phyloP scores from a whole-genome alignment of 2,329 filamentous ascomycete species.

The Bisporella sp. region DNA sequence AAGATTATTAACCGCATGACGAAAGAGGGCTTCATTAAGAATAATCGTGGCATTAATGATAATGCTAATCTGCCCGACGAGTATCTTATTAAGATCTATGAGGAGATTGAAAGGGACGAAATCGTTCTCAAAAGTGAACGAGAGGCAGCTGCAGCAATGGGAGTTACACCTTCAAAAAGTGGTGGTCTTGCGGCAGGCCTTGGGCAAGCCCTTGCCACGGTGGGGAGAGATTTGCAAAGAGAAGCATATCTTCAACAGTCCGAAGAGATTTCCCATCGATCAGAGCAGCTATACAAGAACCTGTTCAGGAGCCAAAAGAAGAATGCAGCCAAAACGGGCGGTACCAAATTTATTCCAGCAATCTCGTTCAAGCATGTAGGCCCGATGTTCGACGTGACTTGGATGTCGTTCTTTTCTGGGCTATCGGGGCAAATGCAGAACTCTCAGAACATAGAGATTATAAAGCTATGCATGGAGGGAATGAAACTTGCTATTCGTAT shows the following conservation, averaged over 20 bases:
- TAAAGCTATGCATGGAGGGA: conserved; percentile 88
- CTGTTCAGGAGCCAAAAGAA: conserved; percentile 83
- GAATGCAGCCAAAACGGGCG: conserved; percentile 61
- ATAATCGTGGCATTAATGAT: conserved; percentile 97
- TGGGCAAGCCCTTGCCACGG: conserved; percentile 83
- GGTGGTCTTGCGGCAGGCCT: conserved; percentile 73
- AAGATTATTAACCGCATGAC: conserved; percentile 86
- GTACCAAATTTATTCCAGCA: conserved; percentile 77
- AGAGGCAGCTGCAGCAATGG: conserved; percentile 77
- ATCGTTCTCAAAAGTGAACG: conserved; percentile 93
- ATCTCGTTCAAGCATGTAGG: conserved; percentile 93
- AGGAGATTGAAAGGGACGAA: conserved; percentile 86
- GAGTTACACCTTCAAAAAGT: conserved; percentile 49
- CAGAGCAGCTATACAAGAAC: conserved; percentile 84
- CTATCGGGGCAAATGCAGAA: conserved; percentile 91
- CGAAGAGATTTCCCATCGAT: conserved; percentile 74
- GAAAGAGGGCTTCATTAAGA: conserved; percentile 97
- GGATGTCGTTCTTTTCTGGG: conserved; percentile 98
- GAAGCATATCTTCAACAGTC: conserved; percentile 94
- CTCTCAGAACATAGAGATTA: conserved; percentile 84
- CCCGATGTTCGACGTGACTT: conserved; percentile 97
- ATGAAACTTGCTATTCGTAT: conserved; percentile 92
- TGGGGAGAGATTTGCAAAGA: conserved; percentile 82
- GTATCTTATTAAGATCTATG: conserved; percentile 81
- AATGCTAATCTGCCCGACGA: conserved; percentile 88